These are phyloP conservation scores for Fraxinus pennsylvanica DNA, from an alignment of 257 asterid species.

Conservation along the genomic window DNA sequence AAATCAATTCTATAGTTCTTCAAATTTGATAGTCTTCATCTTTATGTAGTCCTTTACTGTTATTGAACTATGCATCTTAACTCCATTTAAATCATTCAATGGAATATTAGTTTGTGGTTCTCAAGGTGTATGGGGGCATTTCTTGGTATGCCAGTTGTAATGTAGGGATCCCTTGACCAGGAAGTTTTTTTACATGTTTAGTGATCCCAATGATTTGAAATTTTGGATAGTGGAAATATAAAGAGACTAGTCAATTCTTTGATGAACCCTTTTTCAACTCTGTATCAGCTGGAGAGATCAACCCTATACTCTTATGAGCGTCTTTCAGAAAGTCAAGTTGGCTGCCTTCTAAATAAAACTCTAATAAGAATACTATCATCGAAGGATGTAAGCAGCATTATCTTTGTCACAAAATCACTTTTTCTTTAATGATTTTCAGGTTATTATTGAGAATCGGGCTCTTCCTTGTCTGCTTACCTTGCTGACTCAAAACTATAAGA, in stretches of 20 bases:
- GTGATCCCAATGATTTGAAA: neutral
- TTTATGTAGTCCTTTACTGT: neutral
- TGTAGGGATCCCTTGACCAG: neutral
- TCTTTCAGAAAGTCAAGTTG: neutral
- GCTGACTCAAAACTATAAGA: constrained; percentile 56
- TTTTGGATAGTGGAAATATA: neutral
- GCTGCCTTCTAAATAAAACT: neutral
- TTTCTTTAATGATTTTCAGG: constrained; percentile 39
- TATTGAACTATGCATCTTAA: neutral
- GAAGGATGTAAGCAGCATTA: neutral
- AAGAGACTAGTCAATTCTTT: neutral
- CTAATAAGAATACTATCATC: neutral
- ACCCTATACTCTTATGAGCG: neutral
- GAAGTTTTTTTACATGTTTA: neutral
- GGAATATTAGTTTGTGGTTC: neutral
- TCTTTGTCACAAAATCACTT: constrained; percentile 1
- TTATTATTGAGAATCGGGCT: constrained; percentile 60
- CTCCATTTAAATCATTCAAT: neutral
- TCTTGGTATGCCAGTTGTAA: neutral
- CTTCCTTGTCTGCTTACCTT: constrained; percentile 66
- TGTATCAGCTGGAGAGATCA: neutral
- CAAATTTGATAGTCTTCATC: neutral
- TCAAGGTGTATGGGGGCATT: neutral
- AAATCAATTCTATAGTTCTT: neutral
- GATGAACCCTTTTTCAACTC: neutral